These are phyloP conservation scores for Heracleum sosnowskyi DNA, from an alignment of 129 eudicot species.

Conservation along the genomic window DNA sequence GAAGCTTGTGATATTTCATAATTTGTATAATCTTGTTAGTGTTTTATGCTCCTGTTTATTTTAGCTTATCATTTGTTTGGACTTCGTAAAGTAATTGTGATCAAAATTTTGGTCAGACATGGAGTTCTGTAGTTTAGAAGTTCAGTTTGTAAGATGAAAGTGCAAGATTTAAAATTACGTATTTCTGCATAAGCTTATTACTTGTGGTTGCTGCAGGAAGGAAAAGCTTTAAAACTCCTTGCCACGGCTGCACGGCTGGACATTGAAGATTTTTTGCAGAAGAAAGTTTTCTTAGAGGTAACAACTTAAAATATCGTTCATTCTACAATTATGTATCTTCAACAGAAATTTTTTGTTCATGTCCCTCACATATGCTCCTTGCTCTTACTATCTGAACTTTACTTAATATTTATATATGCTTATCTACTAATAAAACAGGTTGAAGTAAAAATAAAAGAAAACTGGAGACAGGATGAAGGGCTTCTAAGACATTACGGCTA, in stretches of 20 bases:
- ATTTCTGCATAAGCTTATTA: not conserved
- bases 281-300: constrained; percentile 97
- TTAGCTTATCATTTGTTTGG: not conserved
- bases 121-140: not conserved
- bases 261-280: constrained; percentile 97
- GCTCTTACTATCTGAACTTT: not conserved
- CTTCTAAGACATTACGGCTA: constrained; percentile 83
- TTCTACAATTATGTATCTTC: not conserved
- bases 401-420: not conserved
- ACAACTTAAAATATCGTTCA: not conserved
- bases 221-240: constrained; percentile 78
- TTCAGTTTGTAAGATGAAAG: not conserved
- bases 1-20: not conserved
- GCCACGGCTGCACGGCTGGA: constrained; percentile 98
- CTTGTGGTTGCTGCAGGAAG: constrained; percentile 49
- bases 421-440: constrained; percentile 39
- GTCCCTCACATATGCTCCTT: not conserved
- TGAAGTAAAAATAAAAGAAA: constrained; percentile 95
- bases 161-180: not conserved
- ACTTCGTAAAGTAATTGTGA: not conserved
- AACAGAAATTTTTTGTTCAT: not conserved
- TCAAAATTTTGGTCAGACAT: not conserved
- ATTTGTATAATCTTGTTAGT: not conserved
- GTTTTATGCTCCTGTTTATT: not conserved
- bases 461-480: constrained; percentile 98